Base-by-base conservation (phyloP, 805 yeast genomes). In the Candida boleticola region DNA sequence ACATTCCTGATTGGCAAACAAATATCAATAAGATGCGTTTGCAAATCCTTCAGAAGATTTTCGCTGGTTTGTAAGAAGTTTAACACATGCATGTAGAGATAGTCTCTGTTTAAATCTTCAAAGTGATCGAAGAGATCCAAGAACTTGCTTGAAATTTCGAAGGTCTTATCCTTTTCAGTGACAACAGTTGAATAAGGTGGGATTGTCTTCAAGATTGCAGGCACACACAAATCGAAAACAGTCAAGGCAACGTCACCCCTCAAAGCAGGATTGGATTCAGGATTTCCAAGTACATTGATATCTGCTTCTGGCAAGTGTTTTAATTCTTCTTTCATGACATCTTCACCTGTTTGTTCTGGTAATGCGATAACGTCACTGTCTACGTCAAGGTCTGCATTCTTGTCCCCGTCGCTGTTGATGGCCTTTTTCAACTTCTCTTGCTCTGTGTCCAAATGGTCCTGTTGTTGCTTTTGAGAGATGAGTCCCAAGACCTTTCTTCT, bases 281-380 rank as follows among this genome's bases (percentile, higher is more conserved):
- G 82, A 47, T 82, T 81, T 20, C 97, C 97, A 50, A 90, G 71
- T 74, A 88, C 82, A 53, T 81, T 83, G 70, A 88, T 74, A 57
- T 89, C 93, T 25, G 89, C 86, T 49, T 89, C 97, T 0, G 97
- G 97, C 47, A 90, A 72, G 40, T 77, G 76, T 43, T 82, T 80
- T 55, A 90, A 71, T 53, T 80, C 79, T 43, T 77, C 79, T 48
- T 80, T 80, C 60, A 82, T 53, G 9, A 71, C 74, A 10, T 72
- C 74, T 39, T 82, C 88, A 19, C 74, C 74, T 7, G 73, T 67
- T 11, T 63, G 53, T 5, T 68, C 72, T 22, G 80, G 82, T 20
- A 74, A 65, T 32, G 59, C 65, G 39, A 77, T 73, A 10, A 63
- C 61, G 5, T 67, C 61, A 44, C 51, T 57, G 42, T 44, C 58